A percentile compares a stretch with the other conserved stretches of the same genome.
These are phyloP conservation scores for Candida rishiriensis DNA, from an alignment of 805 yeast species.

Conservation along the genomic window DNA sequence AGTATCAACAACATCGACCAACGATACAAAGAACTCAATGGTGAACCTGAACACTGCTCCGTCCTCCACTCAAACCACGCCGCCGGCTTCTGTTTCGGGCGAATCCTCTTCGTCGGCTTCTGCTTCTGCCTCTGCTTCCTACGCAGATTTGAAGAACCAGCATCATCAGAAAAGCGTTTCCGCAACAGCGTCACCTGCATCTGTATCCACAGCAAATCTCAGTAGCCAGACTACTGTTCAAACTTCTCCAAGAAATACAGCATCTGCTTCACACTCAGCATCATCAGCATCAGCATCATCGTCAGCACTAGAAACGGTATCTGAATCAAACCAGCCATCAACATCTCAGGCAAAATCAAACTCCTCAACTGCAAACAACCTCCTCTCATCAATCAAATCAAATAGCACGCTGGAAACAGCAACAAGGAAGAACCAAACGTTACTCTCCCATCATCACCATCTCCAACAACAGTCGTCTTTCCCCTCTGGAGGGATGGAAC, in stretches of 20 bases:
- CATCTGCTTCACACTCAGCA: background rate
- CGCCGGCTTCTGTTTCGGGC: slow-evolving; percentile 3
- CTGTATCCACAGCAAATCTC: no score
- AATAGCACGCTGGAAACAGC: slow-evolving; percentile 2
- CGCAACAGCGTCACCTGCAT: no score
- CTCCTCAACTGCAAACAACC: background rate
- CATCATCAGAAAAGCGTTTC: no score
- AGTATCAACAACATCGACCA: slow-evolving; percentile 10
- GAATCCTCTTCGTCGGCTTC: slow-evolving; percentile 3
- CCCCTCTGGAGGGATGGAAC: slow-evolving; percentile 31
- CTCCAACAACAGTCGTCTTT: slow-evolving; percentile 1
- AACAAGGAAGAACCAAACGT: background rate
- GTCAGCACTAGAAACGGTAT: background rate
- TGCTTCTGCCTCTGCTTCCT: background rate
- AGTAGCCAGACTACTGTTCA: background rate
- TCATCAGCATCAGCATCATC: background rate
- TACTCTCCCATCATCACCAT: slow-evolving; percentile 2
- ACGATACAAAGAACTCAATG: slow-evolving; percentile 1
- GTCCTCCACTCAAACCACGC: slow-evolving; percentile 4
- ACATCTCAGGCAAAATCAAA: background rate
- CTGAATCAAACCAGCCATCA: background rate
- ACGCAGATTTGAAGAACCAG: no score
- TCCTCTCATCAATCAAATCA: slow-evolving; percentile 4
- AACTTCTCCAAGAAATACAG: background rate
- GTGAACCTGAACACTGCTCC: background rate